Conservation (phyloP, 2,329 filamentous ascomycete species). For the Coniochaeta sp. region DNA sequence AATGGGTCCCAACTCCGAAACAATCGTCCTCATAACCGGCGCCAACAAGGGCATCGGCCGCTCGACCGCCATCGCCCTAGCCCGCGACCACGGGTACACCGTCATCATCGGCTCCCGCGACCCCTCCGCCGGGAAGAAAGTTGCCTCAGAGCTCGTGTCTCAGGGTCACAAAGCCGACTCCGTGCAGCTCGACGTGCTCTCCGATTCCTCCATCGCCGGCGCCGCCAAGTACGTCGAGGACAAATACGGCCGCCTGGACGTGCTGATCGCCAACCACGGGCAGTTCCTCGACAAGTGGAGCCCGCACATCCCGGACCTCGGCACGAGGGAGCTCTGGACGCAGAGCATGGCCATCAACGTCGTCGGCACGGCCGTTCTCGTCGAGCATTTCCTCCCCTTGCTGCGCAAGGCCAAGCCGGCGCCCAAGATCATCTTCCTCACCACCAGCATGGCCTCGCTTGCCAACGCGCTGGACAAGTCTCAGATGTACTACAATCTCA, state of each 20-base stretch:
- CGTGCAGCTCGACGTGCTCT: conserved; percentile 19
- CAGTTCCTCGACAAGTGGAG: conserved; percentile 18
- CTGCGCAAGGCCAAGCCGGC: conserved; percentile 15
- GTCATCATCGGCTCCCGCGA: conserved; percentile 27
- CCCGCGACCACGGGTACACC: conserved; percentile 19
- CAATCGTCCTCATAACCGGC: conserved; percentile 4
- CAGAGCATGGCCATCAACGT: conserved; percentile 32
- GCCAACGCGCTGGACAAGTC: conserved; percentile 16
- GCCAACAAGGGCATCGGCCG: conserved; percentile 5
- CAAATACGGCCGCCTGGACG: conserved; percentile 22
- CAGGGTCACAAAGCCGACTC: conserved; percentile 13
- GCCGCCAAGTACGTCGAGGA: conserved; percentile 16
- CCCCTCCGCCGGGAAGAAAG: conserved; percentile 14
- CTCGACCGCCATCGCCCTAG: not conserved
- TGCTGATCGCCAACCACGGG: conserved; percentile 29
- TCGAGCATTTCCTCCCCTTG: conserved; percentile 20
- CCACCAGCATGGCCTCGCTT: conserved; percentile 27
- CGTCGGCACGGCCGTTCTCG: conserved; percentile 21
- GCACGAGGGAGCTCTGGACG: conserved; percentile 25
- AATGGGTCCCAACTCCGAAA: not conserved
- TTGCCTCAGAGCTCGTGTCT: conserved; percentile 15
- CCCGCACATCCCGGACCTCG: conserved; percentile 5
- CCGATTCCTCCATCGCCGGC: conserved; percentile 18
- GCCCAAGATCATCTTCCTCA: conserved; percentile 30
- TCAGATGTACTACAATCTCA: conserved; percentile 9